Evolutionary conservation across 352 stramenopile genomes (phyloP).

Genomic region (Thalassiosira livingstoniorum): DNA sequence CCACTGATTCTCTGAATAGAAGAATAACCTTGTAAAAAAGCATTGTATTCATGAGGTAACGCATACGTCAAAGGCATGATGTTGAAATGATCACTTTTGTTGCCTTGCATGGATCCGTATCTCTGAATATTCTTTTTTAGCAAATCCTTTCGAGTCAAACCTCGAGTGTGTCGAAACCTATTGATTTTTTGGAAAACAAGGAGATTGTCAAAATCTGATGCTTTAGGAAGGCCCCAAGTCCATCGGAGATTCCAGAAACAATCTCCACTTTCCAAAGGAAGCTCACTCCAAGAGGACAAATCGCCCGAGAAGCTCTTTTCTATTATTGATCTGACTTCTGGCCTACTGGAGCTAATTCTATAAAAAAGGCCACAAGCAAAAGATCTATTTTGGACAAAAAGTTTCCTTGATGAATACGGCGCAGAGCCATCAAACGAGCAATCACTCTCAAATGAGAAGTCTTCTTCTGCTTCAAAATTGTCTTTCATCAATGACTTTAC

Average conservation of each 20-base stretch:
- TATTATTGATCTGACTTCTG: slow-evolving; percentile 54
- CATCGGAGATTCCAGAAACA: slow-evolving; percentile 55
- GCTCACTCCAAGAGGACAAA: slow-evolving; percentile 33
- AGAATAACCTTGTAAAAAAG: slow-evolving; percentile 56
- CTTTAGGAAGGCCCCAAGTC: slow-evolving; percentile 56
- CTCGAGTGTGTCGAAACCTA: slow-evolving; percentile 89
- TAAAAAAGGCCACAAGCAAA: slow-evolving; percentile 31
- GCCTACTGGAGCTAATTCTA: slow-evolving; percentile 44
- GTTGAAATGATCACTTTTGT: slow-evolving; percentile 68
- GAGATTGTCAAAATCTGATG: slow-evolving; percentile 72
- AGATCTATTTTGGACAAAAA: no score
- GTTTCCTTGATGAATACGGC: no score
- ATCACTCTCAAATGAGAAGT: slow-evolving; percentile 11
- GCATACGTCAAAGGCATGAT: slow-evolving; percentile 93
- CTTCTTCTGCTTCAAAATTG: background rate
- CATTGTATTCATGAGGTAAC: slow-evolving; percentile 88
- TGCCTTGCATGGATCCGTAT: slow-evolving; percentile 18
- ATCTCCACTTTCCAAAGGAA: slow-evolving; percentile 4
- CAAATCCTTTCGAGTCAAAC: slow-evolving; percentile 93
- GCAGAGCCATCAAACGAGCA: slow-evolving; percentile 2
- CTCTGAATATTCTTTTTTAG: slow-evolving; percentile 87
- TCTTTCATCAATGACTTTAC: background rate
- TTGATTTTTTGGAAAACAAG: slow-evolving; percentile 94
- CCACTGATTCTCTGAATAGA: slow-evolving; percentile 29
- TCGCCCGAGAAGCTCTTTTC: slow-evolving; percentile 29